Conservation (phyloP, 495 filamentous ascomycete species). For the Neurospora tetraspora region DNA sequence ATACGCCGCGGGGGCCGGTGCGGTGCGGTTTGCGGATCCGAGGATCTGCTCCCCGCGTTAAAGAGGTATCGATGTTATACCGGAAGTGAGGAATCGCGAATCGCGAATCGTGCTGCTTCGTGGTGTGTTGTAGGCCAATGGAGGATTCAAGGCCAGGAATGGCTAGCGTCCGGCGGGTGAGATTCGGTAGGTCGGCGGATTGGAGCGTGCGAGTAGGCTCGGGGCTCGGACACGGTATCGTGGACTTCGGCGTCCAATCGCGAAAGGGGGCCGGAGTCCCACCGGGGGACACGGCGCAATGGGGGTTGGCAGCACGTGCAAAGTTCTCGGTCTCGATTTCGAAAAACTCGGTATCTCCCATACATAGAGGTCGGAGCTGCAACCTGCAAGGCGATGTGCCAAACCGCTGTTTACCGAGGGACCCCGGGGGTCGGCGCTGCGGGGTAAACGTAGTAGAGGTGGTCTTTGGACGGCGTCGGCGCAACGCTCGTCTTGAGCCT, state of each 20-base stretch:
- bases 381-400: not conserved
- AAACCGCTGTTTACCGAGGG: not conserved
- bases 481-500: not conserved
- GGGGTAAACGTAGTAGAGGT: constrained; percentile 10
- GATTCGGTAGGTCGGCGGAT: not conserved
- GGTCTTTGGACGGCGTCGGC: not conserved
- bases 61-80: no score
- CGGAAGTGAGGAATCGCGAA: not conserved
- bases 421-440: constrained; percentile 10
- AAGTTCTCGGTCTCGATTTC: not conserved
- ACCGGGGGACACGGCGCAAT: constrained; percentile 9
- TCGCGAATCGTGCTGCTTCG: not conserved
- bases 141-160: not conserved
- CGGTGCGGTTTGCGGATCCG: not conserved
- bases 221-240: not conserved
- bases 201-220: no score
- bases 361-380: not conserved
- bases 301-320: not conserved
- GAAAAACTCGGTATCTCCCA: not conserved
- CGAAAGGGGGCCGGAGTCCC: constrained; percentile 6
- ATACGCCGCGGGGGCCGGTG: not conserved
- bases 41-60: not conserved
- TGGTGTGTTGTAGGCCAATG: not conserved
- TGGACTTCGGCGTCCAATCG: not conserved
- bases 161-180: not conserved